Evolutionary conservation across 2,329 filamentous ascomycete genomes (phyloP), one percentile per base, ranked within the genome.

Genomic region (Lecanicillium sp.): DNA sequence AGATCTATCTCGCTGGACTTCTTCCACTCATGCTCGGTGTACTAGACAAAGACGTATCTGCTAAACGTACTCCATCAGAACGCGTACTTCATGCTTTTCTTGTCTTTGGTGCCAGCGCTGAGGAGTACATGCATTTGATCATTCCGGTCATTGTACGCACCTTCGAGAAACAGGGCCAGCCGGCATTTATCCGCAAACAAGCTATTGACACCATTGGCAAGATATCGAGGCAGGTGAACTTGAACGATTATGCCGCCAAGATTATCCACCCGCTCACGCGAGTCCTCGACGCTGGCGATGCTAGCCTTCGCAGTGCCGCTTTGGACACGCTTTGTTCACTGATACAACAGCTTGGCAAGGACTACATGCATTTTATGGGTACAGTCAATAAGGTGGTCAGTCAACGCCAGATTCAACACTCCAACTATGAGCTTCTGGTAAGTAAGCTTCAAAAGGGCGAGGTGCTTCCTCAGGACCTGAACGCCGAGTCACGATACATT

Each of bases 71-170:
- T 12, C 83, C 88, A 3, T 94, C 89, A 0, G 88, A 95, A 56
- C 83, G 83, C 50, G 89, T 98, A 4, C 70, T 99, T 17, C 92
- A 96, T 56, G 89, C 90, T 0, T 95, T 99, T 59, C 67, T 98
- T 19, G 85, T 98, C 1, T 98, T 98, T 56, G 94, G 94, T 1
- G 83, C 89, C 0, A 96, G 89, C 53, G 85, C 85, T 9, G 92
- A 98, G 57, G 92, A 98, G 58, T 98, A 98, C 59, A 98, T 98
- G 92, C 92, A 98, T 57, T 71, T 98, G 37, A 96, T 99, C 48
- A 86, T 98, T 37, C 92, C 92, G 0, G 87, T 94, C 27, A 88
- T 98, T 52, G 89, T 98, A 8, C 80, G 84, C 32, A 84, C 95
- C 35, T 96, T 98, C 53, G 90, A 98, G 57, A 94, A 87, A 54